A percentile compares a stretch with the other conserved stretches of the same genome.
These are phyloP conservation scores for Populus hybrid DNA, from an alignment of 441 rosid genomes.

Conservation along the genomic window DNA sequence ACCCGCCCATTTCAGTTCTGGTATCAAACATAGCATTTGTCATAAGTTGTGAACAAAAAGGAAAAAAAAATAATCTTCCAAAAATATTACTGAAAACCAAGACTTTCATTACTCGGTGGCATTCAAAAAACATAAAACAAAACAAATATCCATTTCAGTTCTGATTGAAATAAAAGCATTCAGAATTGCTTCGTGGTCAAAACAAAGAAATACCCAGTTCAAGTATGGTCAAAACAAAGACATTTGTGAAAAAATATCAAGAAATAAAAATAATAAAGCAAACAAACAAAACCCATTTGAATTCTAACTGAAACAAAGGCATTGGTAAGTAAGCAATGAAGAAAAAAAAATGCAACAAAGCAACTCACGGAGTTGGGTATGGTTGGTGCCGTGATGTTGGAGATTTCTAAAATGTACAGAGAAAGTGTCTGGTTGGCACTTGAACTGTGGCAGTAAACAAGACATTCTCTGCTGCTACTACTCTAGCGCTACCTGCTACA, in stretches of 20 bases:
- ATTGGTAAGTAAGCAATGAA: background rate
- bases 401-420: conserved; percentile 59
- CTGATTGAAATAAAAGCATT: background rate
- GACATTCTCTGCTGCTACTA: conserved; percentile 49
- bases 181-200: background rate
- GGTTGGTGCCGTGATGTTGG: conserved; percentile 23
- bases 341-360: background rate
- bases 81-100: background rate
- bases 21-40: background rate
- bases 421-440: conserved; percentile 82
- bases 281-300: conserved; percentile 5
- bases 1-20: background rate
- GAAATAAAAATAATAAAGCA: background rate
- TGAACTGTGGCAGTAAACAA: conserved; percentile 87
- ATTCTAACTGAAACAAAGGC: background rate
- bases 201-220: conserved; percentile 10
- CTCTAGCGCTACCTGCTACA: background rate
- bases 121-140: background rate
- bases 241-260: background rate
- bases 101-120: background rate
- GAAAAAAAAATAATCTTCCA: background rate
- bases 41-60: background rate
- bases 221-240: conserved; percentile 1
- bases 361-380: conserved; percentile 32
- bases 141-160: background rate